A percentile compares a stretch with the other conserved stretches of the same genome.
These are phyloP conservation scores for Leccinum boreale DNA, from an alignment of 768 basidiomycete species.

Conservation along the genomic window DNA sequence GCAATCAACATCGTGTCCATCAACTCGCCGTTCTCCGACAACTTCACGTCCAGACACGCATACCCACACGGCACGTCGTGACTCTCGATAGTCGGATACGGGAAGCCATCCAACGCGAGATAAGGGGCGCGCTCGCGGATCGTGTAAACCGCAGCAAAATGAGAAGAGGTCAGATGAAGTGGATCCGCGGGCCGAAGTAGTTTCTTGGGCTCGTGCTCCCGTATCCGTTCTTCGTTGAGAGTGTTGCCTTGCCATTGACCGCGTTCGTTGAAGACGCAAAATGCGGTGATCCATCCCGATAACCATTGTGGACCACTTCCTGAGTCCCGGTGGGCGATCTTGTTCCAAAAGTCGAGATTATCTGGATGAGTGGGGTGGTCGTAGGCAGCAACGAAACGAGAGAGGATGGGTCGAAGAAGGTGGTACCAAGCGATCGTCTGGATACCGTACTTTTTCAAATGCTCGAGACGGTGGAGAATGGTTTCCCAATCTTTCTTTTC, in stretches of 20 bases:
- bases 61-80: slow-evolving; percentile 30
- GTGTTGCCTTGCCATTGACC: slow-evolving; percentile 32
- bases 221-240: slow-evolving; percentile 28
- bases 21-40: slow-evolving; percentile 26
- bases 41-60: slow-evolving; percentile 26
- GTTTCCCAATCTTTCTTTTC: slow-evolving; percentile 37
- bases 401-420: slow-evolving; percentile 39
- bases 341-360: slow-evolving; percentile 40
- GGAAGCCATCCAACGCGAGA: slow-evolving; percentile 26
- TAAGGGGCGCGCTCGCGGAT: slow-evolving; percentile 19
- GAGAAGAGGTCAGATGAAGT: slow-evolving; percentile 21
- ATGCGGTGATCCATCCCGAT: slow-evolving; percentile 41
- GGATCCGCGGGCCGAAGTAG: slow-evolving; percentile 30
- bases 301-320: slow-evolving; percentile 31
- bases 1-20: slow-evolving; percentile 30
- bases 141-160: slow-evolving; percentile 27
- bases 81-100: slow-evolving; percentile 29
- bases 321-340: slow-evolving; percentile 27
- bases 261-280: slow-evolving; percentile 32
- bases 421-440: slow-evolving; percentile 37
- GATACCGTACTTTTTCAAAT: slow-evolving; percentile 37
- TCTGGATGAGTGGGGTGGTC: slow-evolving; percentile 26
- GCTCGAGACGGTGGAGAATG: slow-evolving; percentile 36
- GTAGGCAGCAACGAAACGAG: slow-evolving; percentile 36
- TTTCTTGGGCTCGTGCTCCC: slow-evolving; percentile 30